Base-by-base conservation (phyloP, 2,329 filamentous ascomycete species). In the Calonectria fujianensis region DNA sequence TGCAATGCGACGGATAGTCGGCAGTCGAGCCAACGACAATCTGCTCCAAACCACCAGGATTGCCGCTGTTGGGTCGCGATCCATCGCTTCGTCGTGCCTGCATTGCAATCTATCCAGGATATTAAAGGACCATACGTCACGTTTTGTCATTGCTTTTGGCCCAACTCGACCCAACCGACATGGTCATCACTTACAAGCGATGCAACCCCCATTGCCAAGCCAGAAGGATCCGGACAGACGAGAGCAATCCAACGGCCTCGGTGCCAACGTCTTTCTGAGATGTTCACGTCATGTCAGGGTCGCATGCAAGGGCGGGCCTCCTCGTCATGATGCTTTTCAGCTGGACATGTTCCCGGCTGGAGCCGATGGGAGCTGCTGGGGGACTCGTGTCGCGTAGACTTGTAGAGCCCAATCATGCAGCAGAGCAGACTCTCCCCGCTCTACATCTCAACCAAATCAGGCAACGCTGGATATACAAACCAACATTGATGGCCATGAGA, bases 1-100 rank as follows among this genome's bases (percentile, higher is more conserved):
- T 54, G 51, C 20, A 24, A 27, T 61, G 57, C 32, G n/a, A 61
- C 57, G 57, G 57, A 37, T 61, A 61, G 57, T 61, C 57, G 57
- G 57, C 57, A 61, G n/a, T 37, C 32, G 35, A 39, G 16, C 57
- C 57, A 39, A 37, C 57, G 37, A 24, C 54, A 39, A 29, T 24
- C 51, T 32, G 5, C 51, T 54, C 51, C 51, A 54, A 61, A 61
- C 20, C n/a, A 14, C 32, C 57, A 61, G 57, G 57, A 61, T 61
- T 9, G n/a, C 57, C 11, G 32, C 35, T 61, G 57, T 39, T 61
- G 57, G 57, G 32, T 35, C n/a, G 32, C 35, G 18, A 61, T 61
- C 57, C 57, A 39, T 61, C 57, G 32, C 35, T 27, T 61, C n/a
- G n/a, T 59, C 16, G 14, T 59, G 31, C 54, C 54, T 27, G 31